Evolutionary conservation across 1,139 yeast species (phyloP).

Genomic region (Eremothecium sinecaudum): DNA sequence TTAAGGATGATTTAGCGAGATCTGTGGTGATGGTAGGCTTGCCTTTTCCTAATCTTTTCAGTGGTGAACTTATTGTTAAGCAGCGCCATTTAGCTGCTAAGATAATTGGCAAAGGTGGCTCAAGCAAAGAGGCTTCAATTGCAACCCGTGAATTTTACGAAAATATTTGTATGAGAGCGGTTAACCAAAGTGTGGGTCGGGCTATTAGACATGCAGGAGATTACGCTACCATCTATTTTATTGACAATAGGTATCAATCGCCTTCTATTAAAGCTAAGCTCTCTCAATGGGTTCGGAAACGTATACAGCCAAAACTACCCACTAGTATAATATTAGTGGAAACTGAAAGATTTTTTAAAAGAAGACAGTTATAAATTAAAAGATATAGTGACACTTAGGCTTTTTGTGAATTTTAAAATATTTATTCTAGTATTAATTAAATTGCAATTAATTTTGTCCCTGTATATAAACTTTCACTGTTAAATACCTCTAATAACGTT

Average conservation of each 20-base stretch:
- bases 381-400: too few species aligned
- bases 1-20: constrained; percentile 76
- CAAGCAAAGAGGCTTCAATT: constrained; percentile 20
- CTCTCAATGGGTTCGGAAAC: constrained; percentile 66
- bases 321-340: constrained; percentile 16
- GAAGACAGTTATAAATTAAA: background rate
- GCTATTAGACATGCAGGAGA: constrained; percentile 80
- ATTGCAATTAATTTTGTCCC: constrained; percentile 19
- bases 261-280: constrained; percentile 49
- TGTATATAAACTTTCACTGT: constrained; percentile 23
- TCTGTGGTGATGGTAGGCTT: constrained; percentile 83
- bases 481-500: constrained; percentile 22
- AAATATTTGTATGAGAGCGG: constrained; percentile 83
- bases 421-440: background rate
- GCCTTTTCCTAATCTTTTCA: constrained; percentile 79
- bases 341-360: constrained; percentile 18
- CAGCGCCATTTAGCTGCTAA: constrained; percentile 52
- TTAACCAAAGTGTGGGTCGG: constrained; percentile 88
- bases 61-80: constrained; percentile 76
- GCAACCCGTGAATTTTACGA: constrained; percentile 50
- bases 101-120: constrained; percentile 24
- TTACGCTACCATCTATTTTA: constrained; percentile 62
- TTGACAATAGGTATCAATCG: constrained; percentile 55
- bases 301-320: constrained; percentile 27
- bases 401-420: too few species aligned